Percentiles rank a stretch among this genome's conserved stretches.
These are phyloP conservation scores for Saturnispora bothae DNA, from an alignment of 805 yeast genomes.

Conservation along the genomic window DNA sequence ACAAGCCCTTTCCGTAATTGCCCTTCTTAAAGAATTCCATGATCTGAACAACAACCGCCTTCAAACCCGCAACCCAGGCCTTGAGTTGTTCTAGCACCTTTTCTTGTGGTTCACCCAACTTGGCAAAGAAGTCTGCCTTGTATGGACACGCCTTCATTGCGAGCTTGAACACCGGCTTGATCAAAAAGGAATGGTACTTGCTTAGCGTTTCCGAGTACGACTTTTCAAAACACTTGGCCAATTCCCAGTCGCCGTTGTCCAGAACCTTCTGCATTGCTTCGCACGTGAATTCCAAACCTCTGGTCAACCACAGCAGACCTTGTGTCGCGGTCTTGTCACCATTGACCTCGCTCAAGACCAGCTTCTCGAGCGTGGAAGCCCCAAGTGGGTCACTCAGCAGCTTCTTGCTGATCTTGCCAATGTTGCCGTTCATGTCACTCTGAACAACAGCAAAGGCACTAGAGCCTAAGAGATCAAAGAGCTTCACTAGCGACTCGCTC, in stretches of 20 bases:
- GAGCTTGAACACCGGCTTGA: slow-evolving; percentile 79
- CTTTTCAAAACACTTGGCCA: slow-evolving; percentile 68
- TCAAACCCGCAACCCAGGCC: slow-evolving; percentile 70
- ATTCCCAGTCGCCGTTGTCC: slow-evolving; percentile 50
- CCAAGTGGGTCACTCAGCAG: slow-evolving; percentile 53
- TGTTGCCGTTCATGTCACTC: slow-evolving; percentile 81
- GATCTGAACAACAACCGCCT: slow-evolving; percentile 60
- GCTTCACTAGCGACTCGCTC: slow-evolving; percentile 68
- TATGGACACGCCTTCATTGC: slow-evolving; percentile 96
- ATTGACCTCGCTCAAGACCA: slow-evolving; percentile 61
- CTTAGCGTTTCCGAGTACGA: slow-evolving; percentile 76
- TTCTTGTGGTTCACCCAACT: slow-evolving; percentile 67
- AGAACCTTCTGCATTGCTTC: slow-evolving; percentile 76
- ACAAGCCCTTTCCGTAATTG: slow-evolving; percentile 82
- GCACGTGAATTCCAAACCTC: slow-evolving; percentile 88
- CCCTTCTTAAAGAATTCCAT: slow-evolving; percentile 69
- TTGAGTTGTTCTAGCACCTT: slow-evolving; percentile 55
- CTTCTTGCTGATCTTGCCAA: slow-evolving; percentile 60
- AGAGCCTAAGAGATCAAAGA: slow-evolving; percentile 77
- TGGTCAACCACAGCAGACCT: slow-evolving; percentile 76
- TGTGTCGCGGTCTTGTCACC: slow-evolving; percentile 69
- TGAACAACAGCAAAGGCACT: slow-evolving; percentile 80
- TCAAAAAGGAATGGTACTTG: slow-evolving; percentile 70
- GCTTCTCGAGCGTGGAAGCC: slow-evolving; percentile 63
- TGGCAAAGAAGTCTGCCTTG: slow-evolving; percentile 72